Evolutionary conservation across 75 land plant genomes (phyloP).

Genomic region (Sequoiadendron giganteum): DNA sequence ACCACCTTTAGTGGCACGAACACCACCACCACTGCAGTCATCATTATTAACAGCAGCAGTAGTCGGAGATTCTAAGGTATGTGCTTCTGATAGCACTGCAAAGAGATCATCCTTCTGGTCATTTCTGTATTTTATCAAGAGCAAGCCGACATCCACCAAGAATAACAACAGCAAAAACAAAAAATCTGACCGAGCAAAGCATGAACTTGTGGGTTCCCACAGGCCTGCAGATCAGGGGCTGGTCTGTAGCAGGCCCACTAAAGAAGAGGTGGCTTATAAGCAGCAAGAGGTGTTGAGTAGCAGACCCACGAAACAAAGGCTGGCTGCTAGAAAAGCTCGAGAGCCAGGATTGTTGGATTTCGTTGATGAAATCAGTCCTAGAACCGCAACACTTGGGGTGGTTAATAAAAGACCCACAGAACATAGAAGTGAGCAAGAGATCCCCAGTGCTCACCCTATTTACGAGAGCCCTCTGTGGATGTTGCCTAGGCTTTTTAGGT

Average conservation of each 20-base stretch:
- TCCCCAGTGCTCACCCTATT: background rate
- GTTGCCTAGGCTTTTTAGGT: constrained; percentile 5
- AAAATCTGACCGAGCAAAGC: background rate
- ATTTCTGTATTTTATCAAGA: constrained; percentile 4
- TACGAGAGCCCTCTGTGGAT: background rate
- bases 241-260: background rate
- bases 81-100: background rate
- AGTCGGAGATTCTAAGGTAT: constrained; percentile 1
- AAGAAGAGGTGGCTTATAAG: background rate
- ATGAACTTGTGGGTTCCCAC: background rate
- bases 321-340: background rate
- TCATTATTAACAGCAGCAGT: background rate
- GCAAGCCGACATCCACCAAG: background rate
- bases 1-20: background rate
- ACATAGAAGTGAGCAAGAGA: background rate
- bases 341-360: background rate
- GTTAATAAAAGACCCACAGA: background rate
- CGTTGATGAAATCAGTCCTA: background rate
- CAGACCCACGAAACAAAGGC: background rate
- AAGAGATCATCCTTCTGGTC: constrained; percentile 7
- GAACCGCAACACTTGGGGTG: background rate
- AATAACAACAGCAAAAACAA: background rate
- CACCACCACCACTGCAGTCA: background rate
- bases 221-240: background rate
- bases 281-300: background rate